Evolutionary conservation across 345 rosid genomes (phyloP).

Genomic region (Populus nigra): DNA sequence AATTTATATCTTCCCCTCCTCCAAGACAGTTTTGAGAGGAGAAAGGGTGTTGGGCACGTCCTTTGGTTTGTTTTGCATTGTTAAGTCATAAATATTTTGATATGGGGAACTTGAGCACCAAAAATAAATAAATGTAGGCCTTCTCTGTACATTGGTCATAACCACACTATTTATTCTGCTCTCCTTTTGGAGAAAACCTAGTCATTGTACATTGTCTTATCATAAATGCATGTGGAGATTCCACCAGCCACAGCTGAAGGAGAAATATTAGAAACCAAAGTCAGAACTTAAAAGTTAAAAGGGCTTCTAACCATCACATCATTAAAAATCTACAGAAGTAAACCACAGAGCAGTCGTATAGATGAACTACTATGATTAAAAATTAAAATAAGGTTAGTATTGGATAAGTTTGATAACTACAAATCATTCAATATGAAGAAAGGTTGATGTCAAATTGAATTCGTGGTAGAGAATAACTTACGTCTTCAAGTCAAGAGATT

Average conservation of each 20-base stretch:
- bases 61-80: background rate
- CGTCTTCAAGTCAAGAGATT: conserved; percentile 73
- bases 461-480: conserved; percentile 29
- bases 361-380: background rate
- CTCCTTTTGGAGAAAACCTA: background rate
- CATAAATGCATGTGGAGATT: background rate
- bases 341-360: background rate
- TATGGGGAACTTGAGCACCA: background rate
- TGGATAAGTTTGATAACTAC: background rate
- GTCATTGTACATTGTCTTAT: background rate
- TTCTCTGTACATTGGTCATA: background rate
- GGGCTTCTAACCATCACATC: background rate
- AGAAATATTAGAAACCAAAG: background rate
- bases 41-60: background rate
- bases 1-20: background rate
- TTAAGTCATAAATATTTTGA: background rate
- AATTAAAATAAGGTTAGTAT: background rate
- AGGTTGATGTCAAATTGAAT: background rate
- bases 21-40: background rate
- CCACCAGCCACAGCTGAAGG: background rate
- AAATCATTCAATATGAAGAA: background rate
- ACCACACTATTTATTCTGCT: background rate
- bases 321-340: background rate
- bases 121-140: background rate
- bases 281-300: background rate